Evolutionary conservation across 495 filamentous ascomycete species (phyloP).

Genomic region (Cryomyces minteri): DNA sequence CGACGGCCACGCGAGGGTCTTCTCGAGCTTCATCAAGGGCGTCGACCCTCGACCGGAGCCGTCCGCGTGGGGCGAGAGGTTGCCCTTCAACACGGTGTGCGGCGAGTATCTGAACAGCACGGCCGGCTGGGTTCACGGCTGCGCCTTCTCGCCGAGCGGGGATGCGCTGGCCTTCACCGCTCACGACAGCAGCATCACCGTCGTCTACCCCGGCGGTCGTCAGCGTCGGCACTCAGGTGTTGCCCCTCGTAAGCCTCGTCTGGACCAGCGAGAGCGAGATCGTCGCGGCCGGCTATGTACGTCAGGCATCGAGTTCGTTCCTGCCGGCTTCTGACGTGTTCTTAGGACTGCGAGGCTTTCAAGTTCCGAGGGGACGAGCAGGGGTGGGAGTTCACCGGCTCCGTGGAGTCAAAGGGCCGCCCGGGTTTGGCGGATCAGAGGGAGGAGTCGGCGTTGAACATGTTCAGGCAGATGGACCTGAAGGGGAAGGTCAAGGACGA

Average conservation of each 20-base stretch:
- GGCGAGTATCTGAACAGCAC: constrained; percentile 91
- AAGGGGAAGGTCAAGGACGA: constrained; percentile 81
- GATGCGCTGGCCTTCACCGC: constrained; percentile 79
- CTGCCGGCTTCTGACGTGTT: background rate
- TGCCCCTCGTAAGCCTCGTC: constrained; percentile 80
- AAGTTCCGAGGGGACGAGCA: constrained; percentile 63
- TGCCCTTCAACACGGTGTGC: constrained; percentile 96
- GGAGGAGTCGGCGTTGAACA: constrained; percentile 81
- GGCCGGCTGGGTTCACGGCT: constrained; percentile 87
- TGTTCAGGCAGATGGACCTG: constrained; percentile 98
- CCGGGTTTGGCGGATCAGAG: constrained; percentile 37
- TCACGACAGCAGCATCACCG: constrained; percentile 88
- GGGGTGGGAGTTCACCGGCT: constrained; percentile 77
- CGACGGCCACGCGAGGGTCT: constrained; percentile 92
- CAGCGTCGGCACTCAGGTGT: constrained; percentile 69
- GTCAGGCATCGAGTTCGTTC: constrained; percentile 5
- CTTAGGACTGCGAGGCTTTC: constrained; percentile 78
- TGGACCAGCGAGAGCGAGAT: constrained; percentile 91
- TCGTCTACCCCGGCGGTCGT: constrained; percentile 92
- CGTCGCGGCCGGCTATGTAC: constrained; percentile 76
- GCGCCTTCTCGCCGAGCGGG: constrained; percentile 79
- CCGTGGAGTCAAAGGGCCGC: constrained; percentile 46
- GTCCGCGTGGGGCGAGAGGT: constrained; percentile 78
- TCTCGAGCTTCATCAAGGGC: constrained; percentile 91
- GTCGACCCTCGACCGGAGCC: constrained; percentile 75